phyloP scores from a whole-genome alignment of 441 rosid species.

The Pelargonium cotyledonis region DNA sequence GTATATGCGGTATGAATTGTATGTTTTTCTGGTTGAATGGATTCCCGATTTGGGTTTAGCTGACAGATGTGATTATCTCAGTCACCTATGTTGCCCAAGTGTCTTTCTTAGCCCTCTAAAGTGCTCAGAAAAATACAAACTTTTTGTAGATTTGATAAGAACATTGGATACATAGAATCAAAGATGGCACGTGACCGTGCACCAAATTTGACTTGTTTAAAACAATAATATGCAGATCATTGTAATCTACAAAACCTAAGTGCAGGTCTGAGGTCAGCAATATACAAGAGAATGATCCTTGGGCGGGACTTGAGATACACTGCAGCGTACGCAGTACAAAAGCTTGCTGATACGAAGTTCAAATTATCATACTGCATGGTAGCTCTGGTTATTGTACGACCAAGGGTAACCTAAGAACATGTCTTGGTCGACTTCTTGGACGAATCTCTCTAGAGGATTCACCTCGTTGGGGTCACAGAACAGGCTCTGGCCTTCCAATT shows the following conservation, averaged over 20 bases:
- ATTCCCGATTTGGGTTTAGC: not conserved
- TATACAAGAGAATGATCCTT: not conserved
- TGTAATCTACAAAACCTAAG: not conserved
- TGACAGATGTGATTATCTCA: not conserved
- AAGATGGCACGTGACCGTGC: not conserved
- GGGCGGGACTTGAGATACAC: not conserved
- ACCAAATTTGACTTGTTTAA: not conserved
- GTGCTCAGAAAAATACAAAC: not conserved
- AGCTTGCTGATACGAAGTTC: not conserved
- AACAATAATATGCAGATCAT: not conserved
- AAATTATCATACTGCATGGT: not conserved
- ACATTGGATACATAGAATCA: not conserved
- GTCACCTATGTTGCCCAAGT: not conserved
- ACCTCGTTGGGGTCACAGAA: conserved; percentile 22
- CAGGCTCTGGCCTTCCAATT: conserved; percentile 33
- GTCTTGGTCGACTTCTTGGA: conserved; percentile 39
- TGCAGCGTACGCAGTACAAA: not conserved
- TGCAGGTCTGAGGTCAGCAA: not conserved
- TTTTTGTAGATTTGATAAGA: not conserved
- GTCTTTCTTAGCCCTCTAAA: not conserved
- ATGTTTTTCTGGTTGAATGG: not conserved
- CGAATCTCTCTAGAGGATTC: conserved; percentile 24
- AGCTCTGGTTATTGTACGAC: conserved; percentile 15
- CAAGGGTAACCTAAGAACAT: conserved; percentile 27
- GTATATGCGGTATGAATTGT: not conserved